Base-by-base conservation (phyloP, 805 yeast species). In the Candida chauliodis region DNA sequence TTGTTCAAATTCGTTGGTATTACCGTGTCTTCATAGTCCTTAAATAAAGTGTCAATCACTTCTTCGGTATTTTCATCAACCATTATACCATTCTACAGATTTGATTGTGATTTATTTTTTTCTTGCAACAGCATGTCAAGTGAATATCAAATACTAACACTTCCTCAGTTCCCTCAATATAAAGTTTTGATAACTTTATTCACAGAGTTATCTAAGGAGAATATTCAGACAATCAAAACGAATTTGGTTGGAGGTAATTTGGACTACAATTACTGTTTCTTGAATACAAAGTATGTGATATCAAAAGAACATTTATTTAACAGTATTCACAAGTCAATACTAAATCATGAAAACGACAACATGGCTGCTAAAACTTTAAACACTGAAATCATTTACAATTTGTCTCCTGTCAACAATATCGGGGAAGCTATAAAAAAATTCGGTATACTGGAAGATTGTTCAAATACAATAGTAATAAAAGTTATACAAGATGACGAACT, bases 331-430 rank as follows among this genome's bases (percentile, higher is more conserved):
- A 73, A 81, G 46, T 75, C 86, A 2, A 48, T 85, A 2, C 56
- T 71, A 10, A 89, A 84, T 53, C 49, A 56, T 17, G 53, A 53
- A 1, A 63, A 66, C 25, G 75, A 66, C 10, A 67, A 58, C 15
- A 68, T 76, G 66, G 72, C 80, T 46, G 81, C 95, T 8, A 78
- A 73, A 47, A 72, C 79, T 1, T 48, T 86, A 22, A 84, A 84
- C 52, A 79, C 93, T 0, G 95, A 87, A 51, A 66, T 83, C 27
- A 73, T 85, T 17, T 75, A 81, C 51, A 75, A 79, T 41, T 61
- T 87, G 42, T 77, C 89, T 1, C 87, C 91, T 2, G 71, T 78
- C 6, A 80, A 78, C 48, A 84, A 83, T 52, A 80, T 82, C 27
- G 71, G 76, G 65, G 93, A 86, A 42, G 81, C 88, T 1, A 65